Base-by-base conservation (phyloP, 768 basidiomycete species). In the Glaciozyma martinii region DNA sequence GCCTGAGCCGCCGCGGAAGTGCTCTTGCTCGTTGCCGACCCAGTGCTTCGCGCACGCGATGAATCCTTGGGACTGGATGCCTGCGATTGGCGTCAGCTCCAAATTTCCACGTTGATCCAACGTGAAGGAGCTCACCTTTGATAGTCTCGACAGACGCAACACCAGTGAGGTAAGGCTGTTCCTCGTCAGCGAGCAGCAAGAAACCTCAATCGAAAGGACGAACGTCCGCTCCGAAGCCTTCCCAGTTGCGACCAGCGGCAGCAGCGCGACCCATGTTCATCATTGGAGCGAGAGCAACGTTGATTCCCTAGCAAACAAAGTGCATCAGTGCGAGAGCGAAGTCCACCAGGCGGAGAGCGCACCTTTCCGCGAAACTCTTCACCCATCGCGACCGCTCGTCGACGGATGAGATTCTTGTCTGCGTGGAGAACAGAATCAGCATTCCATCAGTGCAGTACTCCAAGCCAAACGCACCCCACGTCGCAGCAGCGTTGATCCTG, bases 11-110 rank as follows among this genome's bases (percentile, higher is more conserved):
- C 72, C 66, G 0, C 76, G 69, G 53, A 69, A 65, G 32, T 76
- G 75, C 71, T 81, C 81, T 66, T 80, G 79, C 61, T 80, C 79
- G 65, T 80, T 55, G 29, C 61, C 58, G 33, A 90, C 81, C 58
- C 81, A 83, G 75, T 92, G 90, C 76, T 50, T 50, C 25, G 49
- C 49, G 49, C 49, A 50, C 0, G 67, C 74, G 9, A 56, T 68
- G 5, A 74, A 71, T 3, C 68, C 68, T 16, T 62, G n/a, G 6
- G 54, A 44, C 60, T 75, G 74, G 30, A 73, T 63, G 37, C 37
- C 37, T 40, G 10, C 37, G 5, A 8, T 12, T 8, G 37, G 15
- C 12, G 37, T 40, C 12, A 40, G 37, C 5, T 40, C 7, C 12
- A 13, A 40, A 13, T 13, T 40, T n/a, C 3, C 37, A 13, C 7